Conservation (phyloP, 169 alveolate species). For the Cystoisospora suis region DNA sequence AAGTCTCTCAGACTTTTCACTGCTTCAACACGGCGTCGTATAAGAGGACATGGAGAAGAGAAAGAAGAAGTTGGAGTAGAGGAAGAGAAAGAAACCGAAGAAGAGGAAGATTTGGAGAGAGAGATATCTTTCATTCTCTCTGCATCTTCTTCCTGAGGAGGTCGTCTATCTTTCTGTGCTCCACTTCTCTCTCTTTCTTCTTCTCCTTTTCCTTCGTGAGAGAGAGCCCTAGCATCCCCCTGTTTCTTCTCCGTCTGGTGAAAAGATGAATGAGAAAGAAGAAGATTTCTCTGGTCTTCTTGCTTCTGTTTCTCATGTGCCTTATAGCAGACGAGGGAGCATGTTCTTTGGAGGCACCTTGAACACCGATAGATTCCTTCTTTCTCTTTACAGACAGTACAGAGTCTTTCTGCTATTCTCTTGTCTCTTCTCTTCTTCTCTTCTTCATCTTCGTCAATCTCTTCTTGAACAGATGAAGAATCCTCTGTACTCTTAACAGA, state of each 20-base stretch:
- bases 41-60: too few species aligned
- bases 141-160: background rate
- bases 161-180: background rate
- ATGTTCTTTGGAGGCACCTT: background rate
- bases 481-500: too few species aligned
- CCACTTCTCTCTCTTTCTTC: background rate
- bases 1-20: background rate
- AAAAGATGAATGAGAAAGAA: too few species aligned
- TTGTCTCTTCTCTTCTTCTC: too few species aligned
- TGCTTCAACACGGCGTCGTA: background rate
- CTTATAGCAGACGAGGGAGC: conserved; percentile 23
- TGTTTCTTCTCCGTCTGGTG: background rate
- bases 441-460: too few species aligned
- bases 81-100: too few species aligned
- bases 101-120: too few species aligned
- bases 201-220: background rate
- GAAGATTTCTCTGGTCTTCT: background rate
- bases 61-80: too few species aligned
- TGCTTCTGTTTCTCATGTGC: background rate
- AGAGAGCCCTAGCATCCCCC: background rate
- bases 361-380: conserved; percentile 34
- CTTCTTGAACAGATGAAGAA: too few species aligned
- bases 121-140: too few species aligned
- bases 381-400: background rate
- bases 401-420: background rate